Percentiles rank a stretch among this genome's conserved stretches.
phyloP scores from a whole-genome alignment of 1,284 basidiomycete species.

The Serendipita sp. region DNA sequence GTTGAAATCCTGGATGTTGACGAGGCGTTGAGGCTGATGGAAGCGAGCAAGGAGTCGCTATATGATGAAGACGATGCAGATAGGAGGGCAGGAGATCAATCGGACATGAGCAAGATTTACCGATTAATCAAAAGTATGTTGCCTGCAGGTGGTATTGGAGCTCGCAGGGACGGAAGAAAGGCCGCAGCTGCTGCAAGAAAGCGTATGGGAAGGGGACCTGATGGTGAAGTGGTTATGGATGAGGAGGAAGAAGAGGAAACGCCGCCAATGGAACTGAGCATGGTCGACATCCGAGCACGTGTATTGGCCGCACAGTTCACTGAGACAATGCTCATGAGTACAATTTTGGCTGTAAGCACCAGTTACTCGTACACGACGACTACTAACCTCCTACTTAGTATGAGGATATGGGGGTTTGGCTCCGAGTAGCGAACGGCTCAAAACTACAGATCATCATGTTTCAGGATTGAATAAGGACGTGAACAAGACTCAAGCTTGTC shows the following conservation, averaged over 20 bases:
- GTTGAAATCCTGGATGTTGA: slow-evolving; percentile 87
- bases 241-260: slow-evolving; percentile 40
- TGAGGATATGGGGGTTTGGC: slow-evolving; percentile 65
- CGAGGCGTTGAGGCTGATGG: slow-evolving; percentile 93
- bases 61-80: slow-evolving; percentile 64
- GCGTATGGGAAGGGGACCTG: slow-evolving; percentile 50
- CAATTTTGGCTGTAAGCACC: slow-evolving; percentile 54
- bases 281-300: slow-evolving; percentile 74
- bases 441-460: slow-evolving; percentile 39
- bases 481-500: background rate
- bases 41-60: slow-evolving; percentile 85
- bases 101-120: slow-evolving; percentile 71
- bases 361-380: slow-evolving; percentile 8
- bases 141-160: slow-evolving; percentile 25
- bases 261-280: slow-evolving; percentile 52
- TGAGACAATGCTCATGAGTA: slow-evolving; percentile 77
- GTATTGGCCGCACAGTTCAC: slow-evolving; percentile 80
- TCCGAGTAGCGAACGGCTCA: slow-evolving; percentile 59
- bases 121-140: slow-evolving; percentile 80
- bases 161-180: slow-evolving; percentile 23
- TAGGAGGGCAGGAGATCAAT: slow-evolving; percentile 51
- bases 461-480: slow-evolving; percentile 10
- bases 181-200: slow-evolving; percentile 17
- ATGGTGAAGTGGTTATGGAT: slow-evolving; percentile 53
- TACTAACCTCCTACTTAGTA: slow-evolving; percentile 37